A percentile compares a stretch with the other conserved stretches of the same genome.
Evolutionary conservation across 345 rosid species (phyloP).

Genomic region (Aethionema arabicum): DNA sequence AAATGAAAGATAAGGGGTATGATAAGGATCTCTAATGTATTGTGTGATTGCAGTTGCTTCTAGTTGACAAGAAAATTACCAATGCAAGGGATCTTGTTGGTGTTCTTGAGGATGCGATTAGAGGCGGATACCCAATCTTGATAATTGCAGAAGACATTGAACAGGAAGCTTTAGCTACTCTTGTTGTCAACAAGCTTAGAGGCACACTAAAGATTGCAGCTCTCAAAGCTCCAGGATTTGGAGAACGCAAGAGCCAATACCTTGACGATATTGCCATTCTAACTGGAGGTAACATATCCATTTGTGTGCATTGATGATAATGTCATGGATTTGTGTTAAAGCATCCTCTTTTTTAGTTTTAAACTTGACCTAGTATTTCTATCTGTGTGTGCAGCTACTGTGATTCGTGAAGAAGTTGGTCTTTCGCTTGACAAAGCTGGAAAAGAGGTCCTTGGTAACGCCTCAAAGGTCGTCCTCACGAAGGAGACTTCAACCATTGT

Average conservation of each 20-base stretch:
- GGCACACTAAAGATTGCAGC: slow-evolving; percentile 81
- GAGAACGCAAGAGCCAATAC: slow-evolving; percentile 77
- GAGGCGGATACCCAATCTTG: slow-evolving; percentile 57
- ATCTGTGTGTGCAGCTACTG: slow-evolving; percentile 50
- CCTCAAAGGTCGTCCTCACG: slow-evolving; percentile 79
- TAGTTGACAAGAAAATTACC: slow-evolving; percentile 79
- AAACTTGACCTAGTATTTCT: too few relatives aligned
- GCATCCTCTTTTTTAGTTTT: not conserved
- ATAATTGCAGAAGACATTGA: slow-evolving; percentile 80
- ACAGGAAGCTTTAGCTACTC: slow-evolving; percentile 86
- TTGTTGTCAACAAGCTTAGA: slow-evolving; percentile 77
- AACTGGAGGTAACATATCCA: slow-evolving; percentile 47
- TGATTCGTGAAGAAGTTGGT: slow-evolving; percentile 77
- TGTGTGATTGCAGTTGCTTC: slow-evolving; percentile 59
- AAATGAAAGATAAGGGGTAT: too few relatives aligned
- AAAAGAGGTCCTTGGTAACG: slow-evolving; percentile 69
- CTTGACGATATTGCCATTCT: slow-evolving; percentile 82
- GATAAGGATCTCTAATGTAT: not conserved
- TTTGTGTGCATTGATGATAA: not conserved
- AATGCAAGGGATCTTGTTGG: slow-evolving; percentile 78
- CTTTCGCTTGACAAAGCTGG: slow-evolving; percentile 74
- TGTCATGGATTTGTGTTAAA: not conserved
- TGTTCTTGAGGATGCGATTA: slow-evolving; percentile 72
- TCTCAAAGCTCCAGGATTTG: slow-evolving; percentile 84
- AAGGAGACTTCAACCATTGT: slow-evolving; percentile 75